Base-by-base conservation (phyloP, 805 yeast species). In the Sugiyamaella qingdaonensis region DNA sequence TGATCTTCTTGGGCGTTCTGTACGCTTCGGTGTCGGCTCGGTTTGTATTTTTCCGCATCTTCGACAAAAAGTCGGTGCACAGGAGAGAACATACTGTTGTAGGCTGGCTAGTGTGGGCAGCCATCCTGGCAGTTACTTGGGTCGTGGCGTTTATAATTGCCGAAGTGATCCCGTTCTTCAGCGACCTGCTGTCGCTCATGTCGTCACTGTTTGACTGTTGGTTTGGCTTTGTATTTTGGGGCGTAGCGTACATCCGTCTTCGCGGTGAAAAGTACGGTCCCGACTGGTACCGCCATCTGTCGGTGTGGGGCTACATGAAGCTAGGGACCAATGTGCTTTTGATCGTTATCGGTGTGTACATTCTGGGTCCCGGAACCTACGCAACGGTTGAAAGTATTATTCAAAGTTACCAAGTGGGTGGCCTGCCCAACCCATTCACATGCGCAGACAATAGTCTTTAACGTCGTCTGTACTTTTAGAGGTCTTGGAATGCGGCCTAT, bases 181-280 rank as follows among this genome's bases (percentile, higher is more conserved):
- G 79, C 27, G 85, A 80, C 59, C 65, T 81, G 55, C 68, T 81
- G 33, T 74, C 83, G 2, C 67, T 81, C 59, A 80, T 81, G 84
- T 76, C 80, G 11, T 80, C 86, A 1, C 68, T 81, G 49, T 81
- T 81, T 60, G 85, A 81, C 64, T 80, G 85, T 63, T 81, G 84
- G 82, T 81, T 81, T 58, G 85, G 85, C 0, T 81, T 79, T 59
- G 78, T 80, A 5, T 81, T 80, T 59, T 81, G 85, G 85, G 69
- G 83, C 13, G 75, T 78, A 31, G 85, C 85, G 0, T 81, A 64
- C 64, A 73, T 78, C 62, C 73, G 75, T 59, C 67, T 79, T 58
- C 72, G 71, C 56, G 67, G 68, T 48, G 66, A 65, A n/a, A 65
- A 67, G 33, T 63, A 66, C 46, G 67, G 67, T 48, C 65, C 65